A percentile compares a stretch with the other conserved stretches of the same genome.
Evolutionary conservation across 495 filamentous ascomycete species (phyloP).

Genomic region (Penicillium subrubescens): DNA sequence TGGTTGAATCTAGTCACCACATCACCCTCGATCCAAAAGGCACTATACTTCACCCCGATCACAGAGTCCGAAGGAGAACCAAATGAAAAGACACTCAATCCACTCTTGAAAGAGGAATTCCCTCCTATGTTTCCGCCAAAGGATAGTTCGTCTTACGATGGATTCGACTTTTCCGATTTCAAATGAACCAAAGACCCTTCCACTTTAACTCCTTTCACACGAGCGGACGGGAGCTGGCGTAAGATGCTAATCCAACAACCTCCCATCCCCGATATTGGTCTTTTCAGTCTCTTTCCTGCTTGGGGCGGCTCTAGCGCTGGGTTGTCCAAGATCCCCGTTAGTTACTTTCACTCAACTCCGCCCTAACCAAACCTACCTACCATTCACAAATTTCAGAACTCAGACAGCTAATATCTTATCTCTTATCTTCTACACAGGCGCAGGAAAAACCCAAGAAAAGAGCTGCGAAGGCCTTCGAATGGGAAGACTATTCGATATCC

Average conservation of each 20-base stretch:
- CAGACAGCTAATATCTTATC: too few relatives aligned
- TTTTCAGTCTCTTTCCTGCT: background rate
- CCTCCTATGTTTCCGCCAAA: conserved; percentile 8
- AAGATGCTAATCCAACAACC: conserved; percentile 17
- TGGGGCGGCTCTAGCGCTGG: background rate
- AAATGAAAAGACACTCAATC: conserved; percentile 2
- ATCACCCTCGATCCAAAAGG: conserved; percentile 15
- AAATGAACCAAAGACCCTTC: background rate
- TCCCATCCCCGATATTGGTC: conserved; percentile 2
- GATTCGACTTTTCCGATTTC: background rate
- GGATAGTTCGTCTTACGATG: background rate
- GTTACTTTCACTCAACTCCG: background rate
- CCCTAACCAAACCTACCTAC: background rate
- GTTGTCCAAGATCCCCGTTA: conserved; percentile 1
- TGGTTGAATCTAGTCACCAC: conserved; percentile 10
- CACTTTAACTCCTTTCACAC: conserved; percentile 1
- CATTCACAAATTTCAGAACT: background rate
- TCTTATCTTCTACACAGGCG: background rate
- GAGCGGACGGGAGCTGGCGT: conserved; percentile 10
- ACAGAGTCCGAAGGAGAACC: conserved; percentile 3
- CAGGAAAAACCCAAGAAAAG: background rate
- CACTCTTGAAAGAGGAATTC: conserved; percentile 7
- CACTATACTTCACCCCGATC: conserved; percentile 19
- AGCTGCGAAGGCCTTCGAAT: conserved; percentile 7
- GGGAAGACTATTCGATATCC: conserved; percentile 11